Evolutionary conservation across 768 basidiomycete genomes (phyloP), one percentile per base, ranked within the genome.

Genomic region (Leucocoprinus leucothites): DNA sequence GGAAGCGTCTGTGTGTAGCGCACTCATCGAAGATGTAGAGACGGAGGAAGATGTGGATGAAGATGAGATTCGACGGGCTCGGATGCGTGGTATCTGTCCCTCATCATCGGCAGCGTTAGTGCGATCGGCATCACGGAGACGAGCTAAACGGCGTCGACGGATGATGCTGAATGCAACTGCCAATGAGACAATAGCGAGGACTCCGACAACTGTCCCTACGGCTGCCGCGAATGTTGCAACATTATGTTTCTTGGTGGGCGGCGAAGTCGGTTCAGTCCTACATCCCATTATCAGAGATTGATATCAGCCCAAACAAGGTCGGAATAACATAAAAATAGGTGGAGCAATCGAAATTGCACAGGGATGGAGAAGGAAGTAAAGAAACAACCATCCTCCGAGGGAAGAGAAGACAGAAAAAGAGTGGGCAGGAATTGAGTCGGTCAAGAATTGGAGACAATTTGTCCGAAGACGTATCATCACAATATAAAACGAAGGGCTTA

Each of bases 181-280:
- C 7, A 79, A 61, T 7, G 79, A 71, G 50, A 82, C 65, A 35
- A 78, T 60, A 9, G 70, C 71, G 9, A 84, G 74, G 19, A 81
- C 74, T 26, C 82, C 82, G 16, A 81, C 72, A 26, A 71, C 74
- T 25, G 78, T 78, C 0, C 78, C 80, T 21, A 84, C 71, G 1
- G 77, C 80, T n/a, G 74, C 79, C 1, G 71, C 81, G 61, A 85
- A 83, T 5, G 82, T 81, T 14, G 72, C 75, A 18, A 73, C 57
- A 31, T 71, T 72, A 48, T 66, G 68, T 49, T 69, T 65, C 60
- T 69, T 69, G 16, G 53, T 48, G 22, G 46, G 58, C 42, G 19
- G 3, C 5, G 48, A 3, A 14, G 66, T 69, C 57, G 67, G 68
- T 68, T 58, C 11, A 5, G 31, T 5, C 31, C 31, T 31, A 31